These are phyloP conservation scores for Hemileccinum rubropunctum DNA, from an alignment of 768 basidiomycete species.

Conservation along the genomic window DNA sequence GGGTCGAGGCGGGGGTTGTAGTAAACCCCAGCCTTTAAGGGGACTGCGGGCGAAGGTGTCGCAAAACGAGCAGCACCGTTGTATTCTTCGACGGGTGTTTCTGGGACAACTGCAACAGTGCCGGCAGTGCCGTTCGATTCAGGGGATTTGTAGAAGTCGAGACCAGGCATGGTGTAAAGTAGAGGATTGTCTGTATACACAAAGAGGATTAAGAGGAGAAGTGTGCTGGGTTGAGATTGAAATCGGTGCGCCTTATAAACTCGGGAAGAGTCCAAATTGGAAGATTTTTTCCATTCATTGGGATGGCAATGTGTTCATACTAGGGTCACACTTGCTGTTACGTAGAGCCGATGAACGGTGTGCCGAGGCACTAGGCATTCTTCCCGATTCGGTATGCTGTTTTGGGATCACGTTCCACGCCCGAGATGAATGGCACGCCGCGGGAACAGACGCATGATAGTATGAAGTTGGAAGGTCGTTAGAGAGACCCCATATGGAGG, in stretches of 20 bases:
- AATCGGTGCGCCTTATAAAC: conserved; percentile 21
- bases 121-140: conserved; percentile 1
- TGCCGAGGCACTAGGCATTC: conserved; percentile 7
- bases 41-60: conserved; percentile 9
- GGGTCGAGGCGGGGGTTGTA: conserved; percentile 70
- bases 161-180: conserved; percentile 31
- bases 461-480: conserved; percentile 12
- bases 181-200: conserved; percentile 19
- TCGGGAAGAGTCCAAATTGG: conserved; percentile 7
- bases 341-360: conserved; percentile 18
- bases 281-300: conserved; percentile 10
- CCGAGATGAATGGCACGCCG: conserved; percentile 2
- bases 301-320: conserved; percentile 11
- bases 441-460: conserved; percentile 23
- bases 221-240: neutral
- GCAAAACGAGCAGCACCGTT: neutral
- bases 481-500: conserved; percentile 4
- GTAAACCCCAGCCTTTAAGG: conserved; percentile 37
- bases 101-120: neutral
- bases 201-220: conserved; percentile 15
- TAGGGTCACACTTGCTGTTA: conserved; percentile 24
- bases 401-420: conserved; percentile 7
- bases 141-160: conserved; percentile 30
- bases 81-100: conserved; percentile 4
- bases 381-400: conserved; percentile 7